A percentile compares a stretch with the other conserved stretches of the same genome.
These are phyloP conservation scores for Metschnikowia dekortorum DNA, from an alignment of 805 yeast species.

Conservation along the genomic window DNA sequence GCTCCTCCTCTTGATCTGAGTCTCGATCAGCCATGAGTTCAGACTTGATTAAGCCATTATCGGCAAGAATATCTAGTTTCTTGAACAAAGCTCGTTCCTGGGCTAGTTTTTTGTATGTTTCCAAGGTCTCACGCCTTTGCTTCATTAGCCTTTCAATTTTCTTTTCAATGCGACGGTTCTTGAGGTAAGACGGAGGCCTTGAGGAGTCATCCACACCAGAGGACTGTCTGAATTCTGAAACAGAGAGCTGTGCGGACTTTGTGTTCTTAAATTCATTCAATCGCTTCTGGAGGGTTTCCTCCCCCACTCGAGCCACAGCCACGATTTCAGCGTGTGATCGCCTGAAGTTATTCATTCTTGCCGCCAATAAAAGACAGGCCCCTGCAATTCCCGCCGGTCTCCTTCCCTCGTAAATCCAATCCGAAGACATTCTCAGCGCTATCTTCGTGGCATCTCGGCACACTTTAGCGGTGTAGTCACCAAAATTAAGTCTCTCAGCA, in stretches of 20 bases:
- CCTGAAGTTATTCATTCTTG: slow-evolving; percentile 93
- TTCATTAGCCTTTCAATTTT: slow-evolving; percentile 27
- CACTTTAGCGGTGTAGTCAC: slow-evolving; percentile 67
- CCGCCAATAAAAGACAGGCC: slow-evolving; percentile 88
- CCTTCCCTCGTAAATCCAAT: slow-evolving; percentile 96
- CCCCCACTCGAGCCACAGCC: slow-evolving; percentile 92
- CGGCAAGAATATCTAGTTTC: neutral
- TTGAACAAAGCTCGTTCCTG: slow-evolving; percentile 9
- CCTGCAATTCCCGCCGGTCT: slow-evolving; percentile 99
- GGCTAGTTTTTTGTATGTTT: slow-evolving; percentile 22
- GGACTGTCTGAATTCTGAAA: slow-evolving; percentile 65
- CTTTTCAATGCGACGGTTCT: slow-evolving; percentile 52
- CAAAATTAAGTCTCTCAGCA: slow-evolving; percentile 81
- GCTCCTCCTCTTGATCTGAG: slow-evolving; percentile 5
- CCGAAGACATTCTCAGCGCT: slow-evolving; percentile 87
- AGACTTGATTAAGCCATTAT: neutral
- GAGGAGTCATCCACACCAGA: slow-evolving; percentile 37
- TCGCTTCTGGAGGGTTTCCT: slow-evolving; percentile 86
- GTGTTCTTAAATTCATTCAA: slow-evolving; percentile 84
- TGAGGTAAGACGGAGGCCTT: slow-evolving; percentile 79
- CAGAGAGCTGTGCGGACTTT: slow-evolving; percentile 65
- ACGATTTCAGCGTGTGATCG: slow-evolving; percentile 91
- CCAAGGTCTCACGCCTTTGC: slow-evolving; percentile 18
- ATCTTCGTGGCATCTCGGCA: slow-evolving; percentile 81
- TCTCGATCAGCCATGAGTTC: slow-evolving; percentile 8